Percentiles rank a stretch among this genome's conserved stretches.
Evolutionary conservation across 2,329 filamentous ascomycete species (phyloP).

Genomic region (Trichophyton mentagrophytes): DNA sequence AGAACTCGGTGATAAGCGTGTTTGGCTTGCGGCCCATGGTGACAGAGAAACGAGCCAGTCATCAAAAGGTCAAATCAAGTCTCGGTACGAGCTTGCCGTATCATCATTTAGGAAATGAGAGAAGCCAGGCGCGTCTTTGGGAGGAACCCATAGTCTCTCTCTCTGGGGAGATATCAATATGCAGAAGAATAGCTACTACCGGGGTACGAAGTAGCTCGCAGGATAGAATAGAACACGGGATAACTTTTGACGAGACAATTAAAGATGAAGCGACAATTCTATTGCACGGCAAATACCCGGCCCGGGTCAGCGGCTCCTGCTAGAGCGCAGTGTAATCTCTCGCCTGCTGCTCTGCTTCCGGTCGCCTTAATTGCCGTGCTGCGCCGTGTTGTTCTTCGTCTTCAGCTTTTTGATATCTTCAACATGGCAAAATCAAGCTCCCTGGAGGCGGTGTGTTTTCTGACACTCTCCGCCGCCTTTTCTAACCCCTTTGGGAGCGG

Average conservation of each 20-base stretch:
- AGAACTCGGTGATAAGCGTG: conserved; percentile 74
- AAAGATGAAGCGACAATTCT: neutral
- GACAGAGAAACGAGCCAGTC: neutral
- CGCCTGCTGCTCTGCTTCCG: neutral
- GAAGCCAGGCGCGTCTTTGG: neutral
- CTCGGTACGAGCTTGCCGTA: neutral
- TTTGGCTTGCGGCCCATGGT: conserved; percentile 73
- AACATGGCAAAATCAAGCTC: conserved; percentile 2
- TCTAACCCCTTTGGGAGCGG: neutral
- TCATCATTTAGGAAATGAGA: neutral
- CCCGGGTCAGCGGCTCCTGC: neutral
- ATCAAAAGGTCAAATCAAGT: neutral
- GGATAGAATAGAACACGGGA: neutral
- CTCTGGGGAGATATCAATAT: neutral
- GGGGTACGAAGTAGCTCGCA: neutral
- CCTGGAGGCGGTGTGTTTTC: conserved; percentile 1
- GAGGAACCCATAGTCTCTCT: neutral
- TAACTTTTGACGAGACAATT: neutral
- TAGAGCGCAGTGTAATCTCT: neutral
- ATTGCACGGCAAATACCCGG: neutral
- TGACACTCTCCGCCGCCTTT: neutral
- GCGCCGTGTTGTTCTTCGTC: neutral
- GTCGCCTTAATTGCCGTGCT: too few relatives aligned
- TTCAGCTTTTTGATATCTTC: neutral
- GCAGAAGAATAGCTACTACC: too few relatives aligned